phyloP scores from a whole-genome alignment of 106 monocot genomes.

The Dendrobium catenatum region DNA sequence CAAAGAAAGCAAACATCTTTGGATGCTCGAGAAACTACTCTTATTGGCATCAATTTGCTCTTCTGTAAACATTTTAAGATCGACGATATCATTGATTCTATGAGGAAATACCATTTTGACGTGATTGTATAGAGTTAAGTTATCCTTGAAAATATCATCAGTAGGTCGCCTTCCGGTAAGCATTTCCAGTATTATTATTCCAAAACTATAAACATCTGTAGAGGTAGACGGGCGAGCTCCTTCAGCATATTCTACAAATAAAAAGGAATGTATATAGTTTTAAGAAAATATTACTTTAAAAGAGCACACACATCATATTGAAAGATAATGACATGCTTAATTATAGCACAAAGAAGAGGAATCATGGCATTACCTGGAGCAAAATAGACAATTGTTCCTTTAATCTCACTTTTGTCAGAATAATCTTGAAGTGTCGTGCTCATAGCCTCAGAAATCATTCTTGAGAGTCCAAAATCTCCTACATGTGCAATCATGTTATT shows the following conservation, averaged over 20 bases:
- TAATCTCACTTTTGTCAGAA: background rate
- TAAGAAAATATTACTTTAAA: background rate
- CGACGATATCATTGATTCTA: background rate
- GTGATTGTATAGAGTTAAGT: background rate
- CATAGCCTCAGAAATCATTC: background rate
- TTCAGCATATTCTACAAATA: conserved; percentile 13
- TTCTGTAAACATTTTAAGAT: background rate
- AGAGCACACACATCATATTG: background rate
- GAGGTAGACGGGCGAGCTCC: background rate
- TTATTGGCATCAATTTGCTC: background rate
- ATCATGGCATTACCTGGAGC: background rate
- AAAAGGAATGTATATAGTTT: background rate
- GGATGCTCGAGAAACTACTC: background rate
- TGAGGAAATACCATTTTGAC: conserved; percentile 4
- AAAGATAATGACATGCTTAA: background rate
- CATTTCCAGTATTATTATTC: conserved; percentile 15
- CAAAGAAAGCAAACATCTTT: background rate
- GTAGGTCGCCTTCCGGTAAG: conserved; percentile 20
- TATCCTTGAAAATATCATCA: conserved; percentile 8
- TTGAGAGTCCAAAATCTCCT: conserved; percentile 43
- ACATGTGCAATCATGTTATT: conserved; percentile 31
- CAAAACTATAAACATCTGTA: conserved; percentile 23
- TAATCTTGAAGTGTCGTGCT: background rate
- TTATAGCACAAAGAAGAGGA: background rate
- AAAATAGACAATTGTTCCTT: background rate